phyloP scores from a whole-genome alignment of 306 rosid genomes.

The Rosa rugosa region DNA sequence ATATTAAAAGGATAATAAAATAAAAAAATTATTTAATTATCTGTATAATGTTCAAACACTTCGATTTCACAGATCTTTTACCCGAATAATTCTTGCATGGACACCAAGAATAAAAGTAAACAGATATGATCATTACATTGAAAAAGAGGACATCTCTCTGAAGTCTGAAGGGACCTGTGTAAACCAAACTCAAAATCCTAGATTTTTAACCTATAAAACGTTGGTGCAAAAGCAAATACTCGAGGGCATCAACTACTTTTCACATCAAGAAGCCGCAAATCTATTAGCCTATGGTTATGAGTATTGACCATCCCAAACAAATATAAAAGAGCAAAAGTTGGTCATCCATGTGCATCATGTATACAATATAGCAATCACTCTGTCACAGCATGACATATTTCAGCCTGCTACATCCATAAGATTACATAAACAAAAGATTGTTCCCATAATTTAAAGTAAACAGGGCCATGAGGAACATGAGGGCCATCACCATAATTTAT shows the following conservation, averaged over 20 bases:
- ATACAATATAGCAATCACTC: slow-evolving; percentile 1
- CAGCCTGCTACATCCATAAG: slow-evolving; percentile 42
- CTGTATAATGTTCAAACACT: no score
- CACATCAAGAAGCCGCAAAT: slow-evolving; percentile 13
- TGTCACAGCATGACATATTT: slow-evolving; percentile 13
- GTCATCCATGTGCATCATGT: slow-evolving; percentile 30
- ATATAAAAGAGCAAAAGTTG: background rate
- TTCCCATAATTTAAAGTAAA: slow-evolving; percentile 33
- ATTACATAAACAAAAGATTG: slow-evolving; percentile 31
- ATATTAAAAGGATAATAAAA: background rate
- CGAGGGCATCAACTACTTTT: background rate
- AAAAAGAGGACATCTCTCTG: no score
- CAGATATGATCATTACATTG: no score
- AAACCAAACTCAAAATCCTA: no score
- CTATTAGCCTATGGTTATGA: background rate
- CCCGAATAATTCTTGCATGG: no score
- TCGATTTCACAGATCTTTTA: no score
- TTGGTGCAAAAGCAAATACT: background rate
- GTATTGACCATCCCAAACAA: background rate
- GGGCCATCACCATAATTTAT: slow-evolving; percentile 29
- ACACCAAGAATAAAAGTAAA: no score
- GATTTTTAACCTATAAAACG: no score
- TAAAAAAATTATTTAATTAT: no score
- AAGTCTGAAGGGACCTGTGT: background rate
- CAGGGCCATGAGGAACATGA: slow-evolving; percentile 10